Conservation (phyloP, 2,329 filamentous ascomycete species). For the Claviceps sorghi region DNA sequence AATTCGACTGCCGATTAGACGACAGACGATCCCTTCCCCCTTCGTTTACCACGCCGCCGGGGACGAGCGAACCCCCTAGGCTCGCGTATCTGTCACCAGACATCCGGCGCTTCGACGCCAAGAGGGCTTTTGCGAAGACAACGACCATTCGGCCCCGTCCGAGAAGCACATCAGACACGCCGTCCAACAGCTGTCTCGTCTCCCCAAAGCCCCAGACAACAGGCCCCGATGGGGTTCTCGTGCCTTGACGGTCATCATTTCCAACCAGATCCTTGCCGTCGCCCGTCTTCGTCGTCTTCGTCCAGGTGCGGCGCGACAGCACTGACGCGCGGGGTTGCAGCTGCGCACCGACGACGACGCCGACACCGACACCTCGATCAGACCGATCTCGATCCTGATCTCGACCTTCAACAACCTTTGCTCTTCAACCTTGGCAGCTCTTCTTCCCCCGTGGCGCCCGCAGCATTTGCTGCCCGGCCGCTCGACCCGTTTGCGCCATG, state of each 20-base stretch:
- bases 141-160: not conserved
- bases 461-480: constrained; percentile 1
- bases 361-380: not conserved
- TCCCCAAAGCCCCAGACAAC: not conserved
- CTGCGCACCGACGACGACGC: not conserved
- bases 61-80: not conserved
- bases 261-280: not conserved
- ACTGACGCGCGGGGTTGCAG: constrained; percentile 9
- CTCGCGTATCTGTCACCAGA: not conserved
- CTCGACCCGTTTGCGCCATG: constrained; percentile 25
- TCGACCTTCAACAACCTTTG: not conserved
- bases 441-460: not conserved
- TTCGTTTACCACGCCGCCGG: not conserved
- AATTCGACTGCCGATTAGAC: not conserved
- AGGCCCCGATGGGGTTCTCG: constrained; percentile 1
- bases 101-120: not conserved
- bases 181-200: not conserved
- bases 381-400: not conserved
- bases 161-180: not conserved
- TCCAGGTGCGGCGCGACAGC: constrained; percentile 6
- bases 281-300: not conserved
- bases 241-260: not conserved
- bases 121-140: not conserved
- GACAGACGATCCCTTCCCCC: not conserved
- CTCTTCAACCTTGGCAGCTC: not conserved